Evolutionary conservation across 2,329 filamentous ascomycete species (phyloP), one percentile per base, ranked within the genome.

Genomic region (Paecilomyces dactylethromorphus): DNA sequence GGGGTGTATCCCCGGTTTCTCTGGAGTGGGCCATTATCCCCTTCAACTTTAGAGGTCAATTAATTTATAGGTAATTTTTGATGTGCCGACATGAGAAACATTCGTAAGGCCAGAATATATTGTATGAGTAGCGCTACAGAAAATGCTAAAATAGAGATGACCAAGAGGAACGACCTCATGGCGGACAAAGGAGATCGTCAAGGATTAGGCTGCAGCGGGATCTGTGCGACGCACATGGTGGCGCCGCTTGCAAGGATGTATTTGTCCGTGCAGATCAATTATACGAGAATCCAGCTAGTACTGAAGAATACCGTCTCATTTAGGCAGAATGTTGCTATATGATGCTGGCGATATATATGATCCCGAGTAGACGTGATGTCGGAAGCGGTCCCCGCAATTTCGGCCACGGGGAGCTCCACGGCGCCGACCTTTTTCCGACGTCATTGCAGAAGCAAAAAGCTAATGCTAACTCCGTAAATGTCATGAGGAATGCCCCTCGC

Each of bases 1-100:
- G 78, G 12, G 68, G 68, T 12, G 56, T 55, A 31, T 68, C 60
- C 24, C 50, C 50, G 13, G 21, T 2, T 2, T 45, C 21, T 13
- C 11, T 29, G 50, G 21, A 22, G 21, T 2, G 50, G 50, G 13
- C 18, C 26, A 52, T 52, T 21, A n/a, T 24, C 13, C n/a, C 21
- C 11, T 52, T 24, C 21, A 1, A 29, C 39, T 21, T n/a, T 8
- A 45, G 39, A 3, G 3, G n/a, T n/a, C 21, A 6, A 18, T 7
- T 45, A 45, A 10, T 18, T 18, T 45, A 18, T 18, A 18, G 3
- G 15, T 45, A 21, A 18, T 21, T n/a, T 45, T 18, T 8, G 15
- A 45, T 45, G 10, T 10, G 18, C 2, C 10, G n/a, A 10, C 39
- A 18, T 8, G 15, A 45, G 10, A n/a, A 15, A 39, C 4, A 29